A percentile compares a stretch with the other conserved stretches of the same genome.
These are phyloP conservation scores for Phytopythium mirpurense DNA, from an alignment of 352 stramenopile species.

Conservation along the genomic window DNA sequence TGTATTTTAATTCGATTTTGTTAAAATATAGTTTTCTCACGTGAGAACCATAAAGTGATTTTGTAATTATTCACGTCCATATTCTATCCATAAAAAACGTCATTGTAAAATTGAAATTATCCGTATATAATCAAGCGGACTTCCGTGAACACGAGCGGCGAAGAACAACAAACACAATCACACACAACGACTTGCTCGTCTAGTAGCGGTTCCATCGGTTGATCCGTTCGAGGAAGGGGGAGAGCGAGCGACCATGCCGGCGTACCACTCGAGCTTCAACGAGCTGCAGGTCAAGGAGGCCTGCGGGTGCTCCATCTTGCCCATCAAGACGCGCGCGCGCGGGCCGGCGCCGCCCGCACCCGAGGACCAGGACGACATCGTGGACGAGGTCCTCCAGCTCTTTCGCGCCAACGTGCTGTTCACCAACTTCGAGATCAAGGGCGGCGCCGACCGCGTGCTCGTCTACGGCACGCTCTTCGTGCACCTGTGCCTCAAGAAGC, in stretches of 20 bases:
- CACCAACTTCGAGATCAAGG: conserved; percentile 92
- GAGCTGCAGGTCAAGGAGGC: conserved; percentile 61
- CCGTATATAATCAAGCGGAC: no score
- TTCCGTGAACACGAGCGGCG: no score
- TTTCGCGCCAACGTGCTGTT: conserved; percentile 94
- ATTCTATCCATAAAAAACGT: no score
- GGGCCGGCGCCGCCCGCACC: conserved; percentile 81
- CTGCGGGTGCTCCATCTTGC: conserved; percentile 87
- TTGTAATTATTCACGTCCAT: no score
- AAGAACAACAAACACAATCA: no score
- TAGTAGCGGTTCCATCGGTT: no score
- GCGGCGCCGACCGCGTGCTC: conserved; percentile 87
- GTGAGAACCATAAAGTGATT: no score
- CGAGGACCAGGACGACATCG: conserved; percentile 85
- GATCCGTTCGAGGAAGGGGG: no score
- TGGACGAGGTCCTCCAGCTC: conserved; percentile 91
- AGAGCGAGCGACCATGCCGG: conserved; percentile 69
- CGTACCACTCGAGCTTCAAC: conserved; percentile 90
- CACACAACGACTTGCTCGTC: no score
- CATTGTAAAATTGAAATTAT: no score
- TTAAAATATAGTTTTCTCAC: no score
- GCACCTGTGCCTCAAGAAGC: conserved; percentile 88
- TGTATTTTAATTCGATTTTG: no score
- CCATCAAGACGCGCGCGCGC: conserved; percentile 84
- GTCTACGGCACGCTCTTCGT: conserved; percentile 94